phyloP scores from a whole-genome alignment of 2,329 filamentous ascomycete species.

The Ophiostoma quercus region DNA sequence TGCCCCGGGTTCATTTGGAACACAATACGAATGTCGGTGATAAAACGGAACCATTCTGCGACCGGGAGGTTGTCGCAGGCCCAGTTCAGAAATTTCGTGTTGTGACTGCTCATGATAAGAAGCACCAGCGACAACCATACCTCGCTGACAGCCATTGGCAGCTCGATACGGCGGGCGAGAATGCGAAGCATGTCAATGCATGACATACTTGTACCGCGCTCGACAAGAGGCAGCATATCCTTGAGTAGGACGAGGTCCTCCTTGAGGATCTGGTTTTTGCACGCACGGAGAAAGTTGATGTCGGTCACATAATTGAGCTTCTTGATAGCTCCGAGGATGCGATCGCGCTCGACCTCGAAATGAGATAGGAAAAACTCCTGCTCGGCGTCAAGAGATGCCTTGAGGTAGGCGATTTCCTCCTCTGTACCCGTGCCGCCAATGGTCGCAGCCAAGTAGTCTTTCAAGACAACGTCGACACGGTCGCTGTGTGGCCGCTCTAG shows the following conservation, averaged over 20 bases:
- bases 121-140: conserved; percentile 28
- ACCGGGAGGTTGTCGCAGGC: conserved; percentile 26
- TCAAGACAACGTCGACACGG: conserved; percentile 16
- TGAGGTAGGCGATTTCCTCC: conserved; percentile 18
- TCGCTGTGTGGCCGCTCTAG: conserved; percentile 20
- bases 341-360: conserved; percentile 27
- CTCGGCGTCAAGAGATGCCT: conserved; percentile 24
- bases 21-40: conserved; percentile 25
- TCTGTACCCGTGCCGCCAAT: conserved; percentile 24
- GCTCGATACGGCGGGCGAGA: conserved; percentile 26
- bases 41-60: conserved; percentile 26
- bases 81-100: conserved; percentile 25
- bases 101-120: conserved; percentile 24
- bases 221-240: conserved; percentile 25
- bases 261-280: conserved; percentile 25
- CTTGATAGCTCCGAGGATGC: conserved; percentile 25
- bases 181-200: conserved; percentile 27
- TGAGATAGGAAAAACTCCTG: conserved; percentile 25
- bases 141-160: conserved; percentile 23
- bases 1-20: conserved; percentile 17
- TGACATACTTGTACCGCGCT: conserved; percentile 23
- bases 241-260: conserved; percentile 28
- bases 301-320: conserved; percentile 22
- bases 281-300: conserved; percentile 23
- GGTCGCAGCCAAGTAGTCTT: conserved; percentile 25